Percentiles rank a stretch among this genome's conserved stretches.
These are phyloP conservation scores for Paspalum notatum DNA, from an alignment of 176 grass and related monocot genomes.

Conservation along the genomic window DNA sequence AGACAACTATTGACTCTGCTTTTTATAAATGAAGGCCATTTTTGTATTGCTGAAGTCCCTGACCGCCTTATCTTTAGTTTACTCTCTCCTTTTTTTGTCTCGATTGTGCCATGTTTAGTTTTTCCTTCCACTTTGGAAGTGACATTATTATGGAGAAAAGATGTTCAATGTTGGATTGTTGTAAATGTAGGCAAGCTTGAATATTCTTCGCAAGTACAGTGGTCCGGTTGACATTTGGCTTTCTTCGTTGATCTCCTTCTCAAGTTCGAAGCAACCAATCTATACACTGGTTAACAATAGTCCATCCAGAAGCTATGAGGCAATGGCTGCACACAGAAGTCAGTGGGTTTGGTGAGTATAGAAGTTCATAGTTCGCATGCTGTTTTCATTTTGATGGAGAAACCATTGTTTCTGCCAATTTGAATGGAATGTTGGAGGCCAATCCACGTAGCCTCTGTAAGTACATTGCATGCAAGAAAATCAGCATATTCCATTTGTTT, in stretches of 20 bases:
- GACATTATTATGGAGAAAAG: neutral
- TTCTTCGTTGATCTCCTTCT: conserved; percentile 38
- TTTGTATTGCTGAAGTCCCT: neutral
- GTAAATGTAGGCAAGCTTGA: conserved; percentile 58
- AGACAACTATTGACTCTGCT: neutral
- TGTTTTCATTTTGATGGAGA: neutral
- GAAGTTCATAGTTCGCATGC: neutral
- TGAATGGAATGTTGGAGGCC: neutral
- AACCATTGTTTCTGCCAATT: neutral
- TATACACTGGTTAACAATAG: conserved; percentile 59
- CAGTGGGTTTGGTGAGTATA: conserved; percentile 81
- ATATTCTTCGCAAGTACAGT: conserved; percentile 70
- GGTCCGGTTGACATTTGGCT: conserved; percentile 74
- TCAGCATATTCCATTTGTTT: neutral
- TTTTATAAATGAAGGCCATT: neutral
- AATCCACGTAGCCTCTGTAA: neutral
- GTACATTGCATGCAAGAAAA: neutral
- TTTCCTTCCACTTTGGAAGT: neutral
- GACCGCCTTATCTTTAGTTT: neutral
- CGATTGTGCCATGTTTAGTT: neutral
- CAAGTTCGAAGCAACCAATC: conserved; percentile 30
- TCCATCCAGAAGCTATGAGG: conserved; percentile 51
- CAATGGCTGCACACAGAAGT: conserved; percentile 73
- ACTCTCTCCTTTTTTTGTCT: neutral
- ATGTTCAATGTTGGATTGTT: conserved; percentile 6